Evolutionary conservation across 208 protist genomes (phyloP).

Genomic region (Crithidia sp.): DNA sequence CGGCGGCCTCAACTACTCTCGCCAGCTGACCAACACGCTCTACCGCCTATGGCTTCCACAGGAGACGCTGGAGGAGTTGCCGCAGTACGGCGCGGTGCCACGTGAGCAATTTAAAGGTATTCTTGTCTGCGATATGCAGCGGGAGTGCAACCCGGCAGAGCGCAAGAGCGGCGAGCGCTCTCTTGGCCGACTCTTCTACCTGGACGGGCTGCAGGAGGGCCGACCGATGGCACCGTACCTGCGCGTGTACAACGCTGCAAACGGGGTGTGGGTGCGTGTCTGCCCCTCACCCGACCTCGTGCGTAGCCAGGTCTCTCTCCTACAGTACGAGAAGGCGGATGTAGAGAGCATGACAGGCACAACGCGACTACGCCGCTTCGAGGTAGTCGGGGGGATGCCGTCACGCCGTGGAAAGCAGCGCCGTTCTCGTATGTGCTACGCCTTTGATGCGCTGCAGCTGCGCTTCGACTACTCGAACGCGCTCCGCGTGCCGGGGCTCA

Average conservation of each 20-base stretch:
- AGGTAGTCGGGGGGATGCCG: conserved; percentile 61
- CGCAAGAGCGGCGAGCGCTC: conserved; percentile 18
- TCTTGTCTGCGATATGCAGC: conserved; percentile 51
- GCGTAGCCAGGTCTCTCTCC: conserved; percentile 41
- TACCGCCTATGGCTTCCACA: conserved; percentile 49
- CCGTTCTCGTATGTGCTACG: conserved; percentile 51
- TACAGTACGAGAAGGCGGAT: conserved; percentile 21
- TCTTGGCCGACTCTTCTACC: conserved; percentile 50
- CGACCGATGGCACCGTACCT: conserved; percentile 44
- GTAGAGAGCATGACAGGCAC: background rate
- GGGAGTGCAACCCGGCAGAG: conserved; percentile 30
- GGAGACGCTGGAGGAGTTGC: conserved; percentile 41
- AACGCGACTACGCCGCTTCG: conserved; percentile 37
- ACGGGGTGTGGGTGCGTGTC: conserved; percentile 47
- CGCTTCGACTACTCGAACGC: conserved; percentile 48
- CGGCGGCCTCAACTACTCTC: conserved; percentile 51
- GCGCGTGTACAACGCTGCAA: conserved; percentile 48
- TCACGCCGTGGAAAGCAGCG: conserved; percentile 42
- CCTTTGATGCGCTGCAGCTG: conserved; percentile 38
- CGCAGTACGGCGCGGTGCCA: conserved; percentile 52
- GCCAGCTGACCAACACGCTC: conserved; percentile 42
- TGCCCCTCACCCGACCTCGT: conserved; percentile 53
- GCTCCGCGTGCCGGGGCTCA: conserved; percentile 48
- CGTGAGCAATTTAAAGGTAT: conserved; percentile 58
- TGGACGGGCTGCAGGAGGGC: conserved; percentile 60